phyloP scores from a whole-genome alignment of 805 yeast genomes.

The Saturnispora besseyi region DNA sequence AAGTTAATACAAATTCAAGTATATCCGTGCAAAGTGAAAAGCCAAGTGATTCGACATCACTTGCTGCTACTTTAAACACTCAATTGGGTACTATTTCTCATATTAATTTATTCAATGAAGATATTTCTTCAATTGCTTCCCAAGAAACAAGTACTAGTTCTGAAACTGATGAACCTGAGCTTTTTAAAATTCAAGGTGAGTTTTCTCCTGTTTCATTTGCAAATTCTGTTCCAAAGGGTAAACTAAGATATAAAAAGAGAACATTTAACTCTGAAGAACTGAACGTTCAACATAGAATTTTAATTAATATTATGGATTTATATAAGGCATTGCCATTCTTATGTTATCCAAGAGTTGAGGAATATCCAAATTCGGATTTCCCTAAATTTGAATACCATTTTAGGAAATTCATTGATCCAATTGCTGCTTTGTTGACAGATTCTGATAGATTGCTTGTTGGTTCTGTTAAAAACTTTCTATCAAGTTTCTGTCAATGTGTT shows the following conservation, averaged over 20 bases:
- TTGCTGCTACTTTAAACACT: conserved; percentile 8
- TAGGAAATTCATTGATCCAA: conserved; percentile 22
- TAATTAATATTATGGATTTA: conserved; percentile 25
- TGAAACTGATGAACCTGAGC: conserved; percentile 7
- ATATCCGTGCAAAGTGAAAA: conserved; percentile 9
- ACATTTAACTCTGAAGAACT: conserved; percentile 1
- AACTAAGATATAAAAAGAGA: conserved; percentile 1
- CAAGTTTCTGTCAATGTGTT: conserved; percentile 27
- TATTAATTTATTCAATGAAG: conserved; percentile 1
- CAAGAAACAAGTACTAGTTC: neutral
- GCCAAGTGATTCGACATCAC: conserved; percentile 6
- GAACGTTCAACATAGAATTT: conserved; percentile 8
- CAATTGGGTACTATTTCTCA: conserved; percentile 6
- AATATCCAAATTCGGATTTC: conserved; percentile 9
- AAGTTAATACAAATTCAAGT: neutral
- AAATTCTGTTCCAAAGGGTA: neutral
- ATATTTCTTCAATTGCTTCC: conserved; percentile 1
- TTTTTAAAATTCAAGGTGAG: conserved; percentile 3
- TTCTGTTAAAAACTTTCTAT: conserved; percentile 30
- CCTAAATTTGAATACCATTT: conserved; percentile 16
- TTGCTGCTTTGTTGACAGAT: conserved; percentile 32
- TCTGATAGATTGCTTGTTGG: conserved; percentile 27
- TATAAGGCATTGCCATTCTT: conserved; percentile 29
- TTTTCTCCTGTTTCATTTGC: neutral
- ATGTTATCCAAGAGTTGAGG: conserved; percentile 18